Evolutionary conservation across 345 rosid genomes (phyloP), one percentile per base, ranked within the genome.

Genomic region (Brassica carinata): DNA sequence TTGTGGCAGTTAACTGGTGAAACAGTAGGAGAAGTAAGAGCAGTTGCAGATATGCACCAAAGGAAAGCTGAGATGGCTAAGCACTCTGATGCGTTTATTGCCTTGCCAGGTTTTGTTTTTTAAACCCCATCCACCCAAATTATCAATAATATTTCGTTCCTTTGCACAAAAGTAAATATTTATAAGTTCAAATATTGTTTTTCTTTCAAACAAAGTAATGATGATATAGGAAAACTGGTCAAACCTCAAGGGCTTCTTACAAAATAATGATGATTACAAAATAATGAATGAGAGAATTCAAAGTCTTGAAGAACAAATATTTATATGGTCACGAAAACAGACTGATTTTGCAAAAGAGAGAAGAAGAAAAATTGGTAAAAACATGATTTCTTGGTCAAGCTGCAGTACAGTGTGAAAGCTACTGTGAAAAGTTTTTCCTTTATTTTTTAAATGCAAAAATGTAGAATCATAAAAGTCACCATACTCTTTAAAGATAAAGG

Each of bases 1-100:
- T 72, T 73, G 40, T 51, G 58, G 86, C 90, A 96, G 99, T 84
- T 96, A 86, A 96, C 99, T 88, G 99, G 99, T 82, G 96, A 89
- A 86, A 96, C 99, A 82, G 97, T 96, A 51, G 98, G 99, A 85
- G 99, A 96, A 87, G 98, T 96, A 86, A 96, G 93, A 90, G 99
- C 99, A 74, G 98, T 96, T 69, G 95, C 98, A 77, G 99, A 84
- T 80, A 96, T 96, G 99, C 99, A 96, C 80, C 98, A 96, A 88
- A 90, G 99, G 83, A 96, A 96, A 83, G 98, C 98, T 57, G 99
- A 96, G 92, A 96, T 96, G 98, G 97, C 99, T 76, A 96, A 92
- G 91, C 99, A 92, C 85, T 96, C 99, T 77, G 99, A 96, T 89
- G 99, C 96, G 75, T 96, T 96, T 86, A 93, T 96, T 87, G 99